phyloP scores from a whole-genome alignment of 257 asterid genomes.

The Capsicum chinense region DNA sequence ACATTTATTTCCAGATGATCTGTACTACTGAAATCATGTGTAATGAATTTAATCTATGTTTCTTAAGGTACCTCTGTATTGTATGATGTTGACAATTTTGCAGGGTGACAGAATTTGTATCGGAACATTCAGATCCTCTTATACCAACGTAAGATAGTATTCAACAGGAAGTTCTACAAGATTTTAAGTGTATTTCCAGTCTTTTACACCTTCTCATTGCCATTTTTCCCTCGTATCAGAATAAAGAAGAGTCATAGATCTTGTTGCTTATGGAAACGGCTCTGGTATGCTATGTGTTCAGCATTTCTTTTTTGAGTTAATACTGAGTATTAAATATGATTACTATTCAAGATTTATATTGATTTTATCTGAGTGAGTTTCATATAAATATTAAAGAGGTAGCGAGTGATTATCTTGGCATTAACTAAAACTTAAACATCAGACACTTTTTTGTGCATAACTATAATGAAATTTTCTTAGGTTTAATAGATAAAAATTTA shows the following conservation, averaged over 20 bases:
- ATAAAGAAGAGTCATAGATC: slow-evolving; percentile 52
- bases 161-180: slow-evolving; percentile 14
- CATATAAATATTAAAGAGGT: neutral
- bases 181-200: slow-evolving; percentile 20
- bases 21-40: slow-evolving; percentile 25
- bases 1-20: slow-evolving; percentile 26
- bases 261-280: slow-evolving; percentile 71
- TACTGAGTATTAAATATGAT: neutral
- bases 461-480: slow-evolving; percentile 10
- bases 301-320: neutral
- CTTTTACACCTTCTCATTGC: slow-evolving; percentile 22
- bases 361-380: slow-evolving; percentile 21
- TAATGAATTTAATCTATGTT: neutral
- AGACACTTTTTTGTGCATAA: neutral
- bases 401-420: neutral
- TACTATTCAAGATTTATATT: neutral
- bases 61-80: slow-evolving; percentile 10
- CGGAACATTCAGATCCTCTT: slow-evolving; percentile 68
- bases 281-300: slow-evolving; percentile 54
- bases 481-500: neutral
- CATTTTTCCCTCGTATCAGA: slow-evolving; percentile 43
- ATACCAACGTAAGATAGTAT: slow-evolving; percentile 62
- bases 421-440: slow-evolving; percentile 12
- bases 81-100: slow-evolving; percentile 32
- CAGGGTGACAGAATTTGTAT: slow-evolving; percentile 73